A percentile compares a stretch with the other conserved stretches of the same genome.
These are phyloP conservation scores for Scheffersomyces lignosus DNA, from an alignment of 805 yeast genomes.

Conservation along the genomic window DNA sequence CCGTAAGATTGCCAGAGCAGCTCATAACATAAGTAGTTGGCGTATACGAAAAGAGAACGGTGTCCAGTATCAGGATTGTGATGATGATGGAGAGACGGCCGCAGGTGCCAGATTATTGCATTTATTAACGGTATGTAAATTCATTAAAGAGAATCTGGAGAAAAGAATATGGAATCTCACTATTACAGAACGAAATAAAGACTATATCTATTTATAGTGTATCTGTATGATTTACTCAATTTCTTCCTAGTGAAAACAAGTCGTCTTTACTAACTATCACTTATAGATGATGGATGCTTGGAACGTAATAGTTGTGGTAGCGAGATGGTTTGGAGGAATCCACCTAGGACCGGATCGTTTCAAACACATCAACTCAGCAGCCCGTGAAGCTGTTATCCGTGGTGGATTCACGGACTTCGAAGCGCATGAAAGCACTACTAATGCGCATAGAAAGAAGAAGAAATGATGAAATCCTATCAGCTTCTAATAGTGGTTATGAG, in stretches of 20 bases:
- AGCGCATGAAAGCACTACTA: constrained; percentile 15
- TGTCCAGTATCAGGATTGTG: constrained; percentile 75
- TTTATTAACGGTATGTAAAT: constrained; percentile 54
- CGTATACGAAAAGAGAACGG: constrained; percentile 62
- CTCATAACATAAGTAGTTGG: constrained; percentile 88
- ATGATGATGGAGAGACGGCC: constrained; percentile 97
- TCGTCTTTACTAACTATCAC: constrained; percentile 17
- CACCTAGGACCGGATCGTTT: constrained; percentile 93
- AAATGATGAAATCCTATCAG: constrained; percentile 12
- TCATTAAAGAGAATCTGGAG: neutral
- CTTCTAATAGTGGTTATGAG: neutral
- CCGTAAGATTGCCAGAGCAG: constrained; percentile 62
- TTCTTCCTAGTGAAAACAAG: neutral
- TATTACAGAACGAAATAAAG: neutral
- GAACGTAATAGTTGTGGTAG: constrained; percentile 83
- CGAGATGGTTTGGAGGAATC: constrained; percentile 91
- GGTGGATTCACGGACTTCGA: constrained; percentile 49
- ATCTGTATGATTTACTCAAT: constrained; percentile 1
- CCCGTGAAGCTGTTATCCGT: constrained; percentile 76
- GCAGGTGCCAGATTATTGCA: constrained; percentile 89
- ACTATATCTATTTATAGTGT: neutral
- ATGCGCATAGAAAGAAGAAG: constrained; percentile 23
- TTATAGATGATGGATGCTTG: constrained; percentile 66
- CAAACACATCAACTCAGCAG: constrained; percentile 86
- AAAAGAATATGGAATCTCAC: neutral